Evolutionary conservation across 1,139 yeast species (phyloP).

Genomic region (Magnusiomyces tetraspermus): DNA sequence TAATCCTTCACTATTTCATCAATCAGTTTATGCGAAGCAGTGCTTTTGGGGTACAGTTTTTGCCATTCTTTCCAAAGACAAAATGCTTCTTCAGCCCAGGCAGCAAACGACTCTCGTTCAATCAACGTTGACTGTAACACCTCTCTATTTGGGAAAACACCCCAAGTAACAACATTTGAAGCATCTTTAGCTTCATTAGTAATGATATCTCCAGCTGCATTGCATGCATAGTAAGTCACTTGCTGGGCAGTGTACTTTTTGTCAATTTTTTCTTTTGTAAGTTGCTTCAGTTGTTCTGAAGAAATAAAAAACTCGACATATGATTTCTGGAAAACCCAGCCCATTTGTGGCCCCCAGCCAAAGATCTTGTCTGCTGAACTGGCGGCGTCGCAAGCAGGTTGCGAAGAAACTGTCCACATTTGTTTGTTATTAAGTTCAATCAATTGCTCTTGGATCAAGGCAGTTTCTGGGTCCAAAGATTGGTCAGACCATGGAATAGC

Average conservation of each 20-base stretch:
- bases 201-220: constrained; percentile 44
- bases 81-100: constrained; percentile 94
- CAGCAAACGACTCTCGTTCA: constrained; percentile 77
- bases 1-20: constrained; percentile 52
- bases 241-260: constrained; percentile 32
- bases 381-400: constrained; percentile 76
- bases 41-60: constrained; percentile 53
- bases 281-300: constrained; percentile 54
- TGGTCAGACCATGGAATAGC: constrained; percentile 89
- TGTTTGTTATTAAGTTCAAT: constrained; percentile 66
- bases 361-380: constrained; percentile 73
- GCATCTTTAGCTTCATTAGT: constrained; percentile 47
- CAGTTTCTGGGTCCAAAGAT: constrained; percentile 80
- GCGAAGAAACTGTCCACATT: constrained; percentile 85
- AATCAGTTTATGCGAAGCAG: constrained; percentile 50
- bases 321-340: constrained; percentile 85
- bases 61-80: constrained; percentile 91
- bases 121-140: constrained; percentile 81
- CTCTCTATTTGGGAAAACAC: constrained; percentile 82
- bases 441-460: constrained; percentile 82
- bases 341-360: constrained; percentile 95
- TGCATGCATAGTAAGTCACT: constrained; percentile 68
- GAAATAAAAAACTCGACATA: constrained; percentile 82
- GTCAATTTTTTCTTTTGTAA: constrained; percentile 40
- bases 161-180: constrained; percentile 89